These are phyloP conservation scores for Solanum infundibuliforme DNA, from an alignment of 257 asterid genomes.

Conservation along the genomic window DNA sequence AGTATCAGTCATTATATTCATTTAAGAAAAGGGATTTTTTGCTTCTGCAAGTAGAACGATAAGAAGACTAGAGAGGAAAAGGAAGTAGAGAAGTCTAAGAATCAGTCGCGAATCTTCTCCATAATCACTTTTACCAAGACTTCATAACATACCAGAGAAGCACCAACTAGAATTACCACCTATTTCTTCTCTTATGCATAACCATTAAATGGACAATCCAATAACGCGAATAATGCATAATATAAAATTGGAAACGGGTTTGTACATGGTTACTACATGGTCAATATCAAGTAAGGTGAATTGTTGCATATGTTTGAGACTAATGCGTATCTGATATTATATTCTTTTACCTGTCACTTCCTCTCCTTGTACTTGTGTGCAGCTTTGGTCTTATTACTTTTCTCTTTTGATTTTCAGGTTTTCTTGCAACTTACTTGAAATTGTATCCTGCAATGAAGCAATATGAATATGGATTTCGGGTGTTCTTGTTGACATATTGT, in stretches of 20 bases:
- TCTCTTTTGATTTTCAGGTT: slow-evolving; percentile 6
- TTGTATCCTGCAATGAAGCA: slow-evolving; percentile 78
- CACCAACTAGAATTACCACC: background rate
- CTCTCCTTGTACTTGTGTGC: background rate
- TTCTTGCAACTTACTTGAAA: slow-evolving; percentile 62
- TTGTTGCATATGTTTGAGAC: background rate
- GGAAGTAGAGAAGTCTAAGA: background rate
- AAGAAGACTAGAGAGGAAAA: background rate
- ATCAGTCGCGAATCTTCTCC: background rate
- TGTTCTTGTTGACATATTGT: slow-evolving; percentile 77
- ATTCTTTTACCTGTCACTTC: background rate
- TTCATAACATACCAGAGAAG: background rate
- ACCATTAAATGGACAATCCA: background rate
- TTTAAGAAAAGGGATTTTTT: background rate
- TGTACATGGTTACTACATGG: background rate
- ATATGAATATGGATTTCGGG: slow-evolving; percentile 87
- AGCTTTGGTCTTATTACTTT: background rate
- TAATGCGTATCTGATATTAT: background rate
- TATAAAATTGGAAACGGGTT: background rate
- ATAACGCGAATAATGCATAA: background rate
- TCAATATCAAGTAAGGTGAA: background rate
- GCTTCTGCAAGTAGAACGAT: background rate
- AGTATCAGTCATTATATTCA: background rate
- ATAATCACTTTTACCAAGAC: background rate
- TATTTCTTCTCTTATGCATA: background rate